A percentile compares a stretch with the other conserved stretches of the same genome.
Conservation (phyloP, 805 yeast genomes). For the Ogataea pilisensis region DNA sequence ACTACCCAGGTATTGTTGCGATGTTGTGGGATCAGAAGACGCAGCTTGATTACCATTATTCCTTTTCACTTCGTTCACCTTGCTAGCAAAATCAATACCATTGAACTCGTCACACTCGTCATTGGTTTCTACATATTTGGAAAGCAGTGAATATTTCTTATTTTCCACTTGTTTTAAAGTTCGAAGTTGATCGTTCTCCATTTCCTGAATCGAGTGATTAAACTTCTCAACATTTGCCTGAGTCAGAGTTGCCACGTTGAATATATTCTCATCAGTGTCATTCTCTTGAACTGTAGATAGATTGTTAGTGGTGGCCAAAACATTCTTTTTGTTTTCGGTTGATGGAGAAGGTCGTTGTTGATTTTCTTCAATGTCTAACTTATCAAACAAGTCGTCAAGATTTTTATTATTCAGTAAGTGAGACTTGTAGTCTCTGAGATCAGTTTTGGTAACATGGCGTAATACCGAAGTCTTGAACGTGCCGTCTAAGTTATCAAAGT, state of each 20-base stretch:
- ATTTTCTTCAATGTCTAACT: constrained; percentile 1
- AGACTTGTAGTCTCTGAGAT: constrained; percentile 3
- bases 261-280: constrained; percentile 8
- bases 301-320: constrained; percentile 1
- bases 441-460: constrained; percentile 11
- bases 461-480: constrained; percentile 19
- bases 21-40: not conserved
- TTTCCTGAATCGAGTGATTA: constrained; percentile 9
- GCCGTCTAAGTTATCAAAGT: constrained; percentile 1
- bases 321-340: not conserved
- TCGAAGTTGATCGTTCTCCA: constrained; percentile 1
- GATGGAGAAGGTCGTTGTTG: not conserved
- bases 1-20: not conserved
- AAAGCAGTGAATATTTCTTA: constrained; percentile 7
- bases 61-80: constrained; percentile 3
- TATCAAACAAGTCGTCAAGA: constrained; percentile 15
- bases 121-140: constrained; percentile 19
- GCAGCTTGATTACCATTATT: constrained; percentile 1
- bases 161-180: constrained; percentile 1
- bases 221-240: constrained; percentile 19
- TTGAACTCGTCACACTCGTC: constrained; percentile 19
- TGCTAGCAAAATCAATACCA: constrained; percentile 13
- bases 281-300: constrained; percentile 25
- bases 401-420: constrained; percentile 14
- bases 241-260: constrained; percentile 18